Evolutionary conservation across 352 stramenopile genomes (phyloP), one percentile per base, ranked within the genome.

Genomic region (Globisporangium cystogenes): DNA sequence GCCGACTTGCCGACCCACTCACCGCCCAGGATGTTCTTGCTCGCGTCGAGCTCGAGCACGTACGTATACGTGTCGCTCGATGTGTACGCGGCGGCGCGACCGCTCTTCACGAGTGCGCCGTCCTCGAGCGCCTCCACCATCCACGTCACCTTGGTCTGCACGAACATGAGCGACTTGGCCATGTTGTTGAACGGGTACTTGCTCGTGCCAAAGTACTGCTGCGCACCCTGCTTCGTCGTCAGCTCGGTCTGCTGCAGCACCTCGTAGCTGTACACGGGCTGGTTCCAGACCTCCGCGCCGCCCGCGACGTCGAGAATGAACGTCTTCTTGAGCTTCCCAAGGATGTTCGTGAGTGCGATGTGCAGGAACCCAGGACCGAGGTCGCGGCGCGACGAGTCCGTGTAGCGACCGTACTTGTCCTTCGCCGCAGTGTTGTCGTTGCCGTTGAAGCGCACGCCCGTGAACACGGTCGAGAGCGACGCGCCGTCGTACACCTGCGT

Each of bases 131-230:
- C n/a, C 21, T 61, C 55, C n/a, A 59, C 31, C 29, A 86, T 67
- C 67, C 70, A 86, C 31, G 62, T 69, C 10, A 86, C 57, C 55
- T 48, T 67, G 15, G 56, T 67, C 48, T 70, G 58, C 1, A 81
- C 63, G 52, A 76, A 84, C 59, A 67, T 51, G 45, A 87, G 64
- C 39, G 57, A 69, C 54, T 61, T 65, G 24, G 67, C 67, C 12
- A 57, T 55, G 12, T 44, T 57, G 39, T 86, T 86, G 64, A 80
- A 88, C 36, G 70, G 70, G 49, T 86, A 88, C 53, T 42, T 42
- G 20, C 64, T 55, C 10, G 72, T 59, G 20, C 61, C 62, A 47
- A 74, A 85, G 44, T 65, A 76, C 36, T 67, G 51, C 33, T 75
- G 62, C 2, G 64, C 70, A 2, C 67, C 51, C 1, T 74, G 46